These are phyloP conservation scores for Corchorus olitorius DNA, from an alignment of 345 rosid genomes.

Conservation along the genomic window DNA sequence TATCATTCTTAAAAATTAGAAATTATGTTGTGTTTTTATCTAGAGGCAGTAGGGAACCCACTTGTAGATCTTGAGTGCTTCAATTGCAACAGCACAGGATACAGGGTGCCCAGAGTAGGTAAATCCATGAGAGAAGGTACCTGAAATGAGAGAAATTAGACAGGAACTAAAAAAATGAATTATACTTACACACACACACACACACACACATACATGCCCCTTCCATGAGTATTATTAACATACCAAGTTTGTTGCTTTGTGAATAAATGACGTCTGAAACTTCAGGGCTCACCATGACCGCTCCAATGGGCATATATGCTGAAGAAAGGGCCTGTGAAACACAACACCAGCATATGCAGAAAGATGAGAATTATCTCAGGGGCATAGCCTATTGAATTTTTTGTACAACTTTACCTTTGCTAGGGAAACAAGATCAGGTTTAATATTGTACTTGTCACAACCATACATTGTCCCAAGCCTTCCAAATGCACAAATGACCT, in stretches of 20 bases:
- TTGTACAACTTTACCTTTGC: conserved; percentile 69
- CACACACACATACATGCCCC: background rate
- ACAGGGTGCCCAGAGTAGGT: conserved; percentile 98
- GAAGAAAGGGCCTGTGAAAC: conserved; percentile 82
- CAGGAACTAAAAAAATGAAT: background rate
- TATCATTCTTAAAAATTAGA: background rate
- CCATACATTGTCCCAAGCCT: conserved; percentile 97
- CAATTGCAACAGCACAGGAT: conserved; percentile 87
- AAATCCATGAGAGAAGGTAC: conserved; percentile 88
- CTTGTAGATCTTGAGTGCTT: conserved; percentile 68
- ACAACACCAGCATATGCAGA: conserved; percentile 9
- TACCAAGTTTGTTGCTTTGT: conserved; percentile 96
- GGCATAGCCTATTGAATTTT: background rate
- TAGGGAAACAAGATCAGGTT: conserved; percentile 25
- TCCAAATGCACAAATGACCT: conserved; percentile 99
- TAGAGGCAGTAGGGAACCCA: conserved; percentile 27
- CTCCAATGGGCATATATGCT: conserved; percentile 94
- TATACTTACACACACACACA: background rate
- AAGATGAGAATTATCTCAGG: conserved; percentile 1
- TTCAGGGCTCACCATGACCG: conserved; percentile 82
- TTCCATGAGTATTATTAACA: conserved; percentile 6
- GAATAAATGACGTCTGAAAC: conserved; percentile 84
- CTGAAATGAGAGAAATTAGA: conserved; percentile 40
- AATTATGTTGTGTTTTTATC: background rate
- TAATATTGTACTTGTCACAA: conserved; percentile 71